Percentiles rank a stretch among this genome's conserved stretches.
Conservation (phyloP, 2,329 filamentous ascomycete genomes). For the Hypoxylon sp. region DNA sequence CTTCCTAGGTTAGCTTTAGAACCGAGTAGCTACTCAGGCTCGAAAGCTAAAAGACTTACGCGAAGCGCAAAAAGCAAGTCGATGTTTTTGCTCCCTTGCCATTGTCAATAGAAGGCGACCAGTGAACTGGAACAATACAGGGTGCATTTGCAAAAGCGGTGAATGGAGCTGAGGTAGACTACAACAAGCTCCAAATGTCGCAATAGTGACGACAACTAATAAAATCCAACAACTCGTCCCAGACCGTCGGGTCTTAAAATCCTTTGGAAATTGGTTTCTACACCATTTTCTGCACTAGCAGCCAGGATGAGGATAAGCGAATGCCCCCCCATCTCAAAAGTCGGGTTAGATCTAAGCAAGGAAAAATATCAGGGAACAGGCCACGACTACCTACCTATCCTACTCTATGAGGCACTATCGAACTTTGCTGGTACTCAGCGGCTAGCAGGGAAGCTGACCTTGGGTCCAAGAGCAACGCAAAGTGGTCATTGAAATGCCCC, state of each 20-base stretch:
- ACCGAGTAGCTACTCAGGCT: neutral
- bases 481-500: neutral
- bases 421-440: neutral
- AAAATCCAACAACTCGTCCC: neutral
- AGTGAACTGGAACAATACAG: slow-evolving; percentile 11
- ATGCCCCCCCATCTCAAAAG: neutral
- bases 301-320: neutral
- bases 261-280: neutral
- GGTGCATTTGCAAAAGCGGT: slow-evolving; percentile 1
- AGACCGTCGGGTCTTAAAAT: neutral
- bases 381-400: neutral
- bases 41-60: neutral
- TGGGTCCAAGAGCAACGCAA: slow-evolving; percentile 9
- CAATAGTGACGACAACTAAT: slow-evolving; percentile 17
- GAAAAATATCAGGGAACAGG: neutral
- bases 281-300: neutral
- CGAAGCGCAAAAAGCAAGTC: neutral
- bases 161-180: neutral
- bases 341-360: slow-evolving; percentile 2
- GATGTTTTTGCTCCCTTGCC: slow-evolving; percentile 3
- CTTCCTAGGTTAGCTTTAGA: neutral
- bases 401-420: neutral
- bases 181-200: neutral
- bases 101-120: neutral
- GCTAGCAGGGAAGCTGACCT: neutral